Percentiles rank a stretch among this genome's conserved stretches.
These are phyloP conservation scores for Pseudozyma pruni DNA, from an alignment of 1,284 basidiomycete genomes.

Conservation along the genomic window DNA sequence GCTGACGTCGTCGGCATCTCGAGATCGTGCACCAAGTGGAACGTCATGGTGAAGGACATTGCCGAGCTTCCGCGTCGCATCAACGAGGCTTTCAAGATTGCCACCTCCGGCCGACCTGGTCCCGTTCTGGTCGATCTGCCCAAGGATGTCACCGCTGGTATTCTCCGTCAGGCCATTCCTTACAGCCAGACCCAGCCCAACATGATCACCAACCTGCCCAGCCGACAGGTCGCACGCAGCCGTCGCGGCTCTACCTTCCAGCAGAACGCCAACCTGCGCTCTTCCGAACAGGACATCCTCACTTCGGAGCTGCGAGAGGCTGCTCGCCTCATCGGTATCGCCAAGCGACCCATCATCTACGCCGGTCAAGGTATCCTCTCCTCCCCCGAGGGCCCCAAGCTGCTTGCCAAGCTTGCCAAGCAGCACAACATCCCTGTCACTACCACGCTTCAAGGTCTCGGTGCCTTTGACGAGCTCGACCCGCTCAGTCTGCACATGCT, in stretches of 20 bases:
- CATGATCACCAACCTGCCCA: conserved; percentile 67
- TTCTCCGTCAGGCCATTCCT: conserved; percentile 86
- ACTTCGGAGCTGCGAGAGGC: conserved; percentile 81
- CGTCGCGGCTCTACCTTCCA: conserved; percentile 43
- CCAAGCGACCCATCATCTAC: conserved; percentile 91
- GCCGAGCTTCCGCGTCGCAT: conserved; percentile 92
- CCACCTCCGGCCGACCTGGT: conserved; percentile 93
- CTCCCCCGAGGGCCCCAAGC: conserved; percentile 81
- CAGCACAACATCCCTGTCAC: conserved; percentile 95
- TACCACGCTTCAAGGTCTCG: conserved; percentile 94
- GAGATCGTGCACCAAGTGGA: conserved; percentile 98
- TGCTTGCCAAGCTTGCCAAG: conserved; percentile 83
- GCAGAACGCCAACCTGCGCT: conserved; percentile 28
- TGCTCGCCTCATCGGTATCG: conserved; percentile 88
- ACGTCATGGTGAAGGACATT: conserved; percentile 99
- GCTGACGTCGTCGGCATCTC: conserved; percentile 97
- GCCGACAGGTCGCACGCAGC: conserved; percentile 60
- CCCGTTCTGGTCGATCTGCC: conserved; percentile 97
- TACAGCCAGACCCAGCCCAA: conserved; percentile 89
- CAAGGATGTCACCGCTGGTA: conserved; percentile 94
- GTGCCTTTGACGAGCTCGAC: conserved; percentile 91
- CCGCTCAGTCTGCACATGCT: conserved; percentile 90
- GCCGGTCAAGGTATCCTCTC: conserved; percentile 91
- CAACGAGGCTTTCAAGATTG: conserved; percentile 99
- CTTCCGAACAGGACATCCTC: conserved; percentile 35